Evolutionary conservation across 1,284 basidiomycete genomes (phyloP), one percentile per base, ranked within the genome.

Genomic region (Tilletia horrida): DNA sequence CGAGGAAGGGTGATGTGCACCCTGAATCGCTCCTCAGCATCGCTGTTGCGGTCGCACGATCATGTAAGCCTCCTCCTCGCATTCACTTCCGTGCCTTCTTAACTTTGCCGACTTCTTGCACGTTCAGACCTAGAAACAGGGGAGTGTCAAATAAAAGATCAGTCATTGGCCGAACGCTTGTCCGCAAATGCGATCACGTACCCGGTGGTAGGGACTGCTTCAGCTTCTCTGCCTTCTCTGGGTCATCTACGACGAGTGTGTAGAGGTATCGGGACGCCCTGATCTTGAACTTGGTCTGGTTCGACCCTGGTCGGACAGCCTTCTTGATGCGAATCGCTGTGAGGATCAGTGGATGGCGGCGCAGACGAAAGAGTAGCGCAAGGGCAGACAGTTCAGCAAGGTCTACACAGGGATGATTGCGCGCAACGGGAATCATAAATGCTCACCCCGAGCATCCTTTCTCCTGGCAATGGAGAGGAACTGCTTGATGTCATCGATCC

Each of bases 171-270:
- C 63, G 13, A 3, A 16, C 2, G 21, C 13, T 27, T 29, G 62
- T 27, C 63, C 63, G 1, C 7, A 48, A 3, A 11, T 40, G 35
- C 35, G 1, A 23, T 23, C 52, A 85, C 90, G 78, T 81, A 93
- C 93, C 91, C 82, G 96, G 95, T 70, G 95, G 95, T 65, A 99
- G 87, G 81, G 89, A 91, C 86, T 92, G 91, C 87, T 91, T 89
- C 80, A 99, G 89, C 88, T 97, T 99, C 84, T 96, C 93, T 62
- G 96, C 96, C 88, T 97, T 97, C 85, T 97, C 93, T 81, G 91
- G 88, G 85, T 98, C 96, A 83, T 94, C 90, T 82, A 98, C 85
- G 73, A 90, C 88, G 76, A 98, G 88, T 40, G 96, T 98, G 90
- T 99, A 98, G 74, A 98, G 90, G 86, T 95, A 97, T 82, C 91